phyloP scores from a whole-genome alignment of 331 rosid genomes.

The Cydonia oblonga region DNA sequence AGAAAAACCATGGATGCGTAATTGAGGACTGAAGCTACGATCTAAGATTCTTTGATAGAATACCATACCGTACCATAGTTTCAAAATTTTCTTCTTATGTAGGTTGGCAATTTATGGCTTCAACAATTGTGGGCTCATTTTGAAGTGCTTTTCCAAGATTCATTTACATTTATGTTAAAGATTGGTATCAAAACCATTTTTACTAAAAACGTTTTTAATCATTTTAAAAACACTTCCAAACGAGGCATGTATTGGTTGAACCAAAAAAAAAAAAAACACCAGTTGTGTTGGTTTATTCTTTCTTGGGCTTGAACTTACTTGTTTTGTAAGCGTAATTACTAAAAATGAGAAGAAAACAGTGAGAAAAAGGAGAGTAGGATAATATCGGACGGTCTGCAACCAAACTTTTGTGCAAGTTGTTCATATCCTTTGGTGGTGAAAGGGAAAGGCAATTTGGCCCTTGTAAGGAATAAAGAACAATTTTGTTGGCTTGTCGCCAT shows the following conservation, averaged over 20 bases:
- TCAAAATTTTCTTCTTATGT: not conserved
- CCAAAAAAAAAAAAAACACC: too few relatives aligned
- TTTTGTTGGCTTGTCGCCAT: slow-evolving; percentile 17
- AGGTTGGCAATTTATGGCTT: not conserved
- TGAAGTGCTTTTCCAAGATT: too few relatives aligned
- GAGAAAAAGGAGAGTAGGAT: not conserved
- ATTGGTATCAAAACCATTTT: too few relatives aligned
- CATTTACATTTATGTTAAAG: too few relatives aligned
- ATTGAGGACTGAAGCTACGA: not conserved
- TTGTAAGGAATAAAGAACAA: slow-evolving; percentile 4
- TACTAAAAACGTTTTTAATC: too few relatives aligned
- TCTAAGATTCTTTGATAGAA: not conserved
- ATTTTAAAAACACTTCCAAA: too few relatives aligned
- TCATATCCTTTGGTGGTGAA: slow-evolving; percentile 12
- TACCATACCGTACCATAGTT: not conserved
- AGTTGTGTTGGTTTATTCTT: not conserved
- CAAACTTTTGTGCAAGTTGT: slow-evolving; percentile 22
- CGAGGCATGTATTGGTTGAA: too few relatives aligned
- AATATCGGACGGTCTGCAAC: not conserved
- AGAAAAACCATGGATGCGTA: not conserved
- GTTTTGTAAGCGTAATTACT: too few relatives aligned
- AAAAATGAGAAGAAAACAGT: not conserved
- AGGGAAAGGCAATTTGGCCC: slow-evolving; percentile 13
- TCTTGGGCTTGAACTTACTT: not conserved
- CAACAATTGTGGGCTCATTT: too few relatives aligned